A percentile compares a stretch with the other conserved stretches of the same genome.
These are phyloP conservation scores for Cynanchum wilfordii DNA, from an alignment of 257 asterid species.

Conservation along the genomic window DNA sequence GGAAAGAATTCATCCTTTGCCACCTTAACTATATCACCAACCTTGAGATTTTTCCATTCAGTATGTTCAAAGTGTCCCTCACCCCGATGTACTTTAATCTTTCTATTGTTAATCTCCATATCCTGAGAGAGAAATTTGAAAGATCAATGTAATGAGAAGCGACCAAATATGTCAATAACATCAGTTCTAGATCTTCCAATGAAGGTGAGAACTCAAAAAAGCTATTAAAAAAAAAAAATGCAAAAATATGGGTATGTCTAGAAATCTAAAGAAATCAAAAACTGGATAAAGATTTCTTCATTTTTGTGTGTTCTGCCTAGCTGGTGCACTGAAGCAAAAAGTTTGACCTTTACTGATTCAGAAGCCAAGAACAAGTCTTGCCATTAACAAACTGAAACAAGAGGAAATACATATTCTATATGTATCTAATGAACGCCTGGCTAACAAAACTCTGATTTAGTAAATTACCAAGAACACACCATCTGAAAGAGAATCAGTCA, in stretches of 20 bases:
- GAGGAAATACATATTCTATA: neutral
- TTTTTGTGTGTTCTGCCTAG: neutral
- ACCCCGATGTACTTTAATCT: conserved; percentile 64
- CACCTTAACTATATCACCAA: conserved; percentile 82
- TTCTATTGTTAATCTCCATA: conserved; percentile 72
- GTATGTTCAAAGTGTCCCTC: conserved; percentile 47
- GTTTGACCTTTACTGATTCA: neutral
- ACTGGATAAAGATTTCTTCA: neutral
- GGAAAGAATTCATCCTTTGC: conserved; percentile 88
- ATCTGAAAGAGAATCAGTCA: neutral
- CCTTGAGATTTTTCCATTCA: conserved; percentile 75
- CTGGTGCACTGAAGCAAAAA: neutral
- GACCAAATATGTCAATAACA: neutral
- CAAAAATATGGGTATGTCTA: neutral
- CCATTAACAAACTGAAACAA: neutral
- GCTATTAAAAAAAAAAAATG: neutral
- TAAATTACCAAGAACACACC: neutral
- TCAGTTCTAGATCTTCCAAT: neutral
- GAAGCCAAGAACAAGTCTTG: neutral
- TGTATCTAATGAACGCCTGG: neutral
- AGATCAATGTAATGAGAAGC: neutral
- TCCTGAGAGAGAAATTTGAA: conserved; percentile 41
- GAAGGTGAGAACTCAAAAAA: neutral
- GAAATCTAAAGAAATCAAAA: neutral
- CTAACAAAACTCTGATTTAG: neutral